Evolutionary conservation across 371 early-diverging fungal genomes (phyloP).

Genomic region (Mortierella sp.): DNA sequence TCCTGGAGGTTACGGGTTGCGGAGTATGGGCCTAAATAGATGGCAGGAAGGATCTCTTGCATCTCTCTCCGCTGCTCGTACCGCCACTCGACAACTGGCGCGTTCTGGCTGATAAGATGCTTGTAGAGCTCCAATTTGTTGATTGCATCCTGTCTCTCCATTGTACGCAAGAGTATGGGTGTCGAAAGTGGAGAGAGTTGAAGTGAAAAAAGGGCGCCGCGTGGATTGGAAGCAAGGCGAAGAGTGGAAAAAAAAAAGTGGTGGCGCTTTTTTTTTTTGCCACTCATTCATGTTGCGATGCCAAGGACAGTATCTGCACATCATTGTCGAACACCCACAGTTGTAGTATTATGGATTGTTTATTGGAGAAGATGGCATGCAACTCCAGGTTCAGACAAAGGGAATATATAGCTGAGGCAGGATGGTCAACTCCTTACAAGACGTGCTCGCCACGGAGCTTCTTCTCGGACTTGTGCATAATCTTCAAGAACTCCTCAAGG

Average conservation of each 20-base stretch:
- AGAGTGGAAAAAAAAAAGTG: too few relatives aligned
- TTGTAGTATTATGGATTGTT: too few relatives aligned
- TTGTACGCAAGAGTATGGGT: not conserved
- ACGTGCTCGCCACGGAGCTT: slow-evolving; percentile 55
- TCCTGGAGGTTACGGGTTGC: slow-evolving; percentile 67
- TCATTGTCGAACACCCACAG: too few relatives aligned
- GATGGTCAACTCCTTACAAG: too few relatives aligned
- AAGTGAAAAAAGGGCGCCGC: too few relatives aligned
- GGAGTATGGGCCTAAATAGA: slow-evolving; percentile 85
- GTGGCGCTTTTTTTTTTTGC: too few relatives aligned
- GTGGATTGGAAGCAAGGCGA: too few relatives aligned
- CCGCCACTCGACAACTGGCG: slow-evolving; percentile 67
- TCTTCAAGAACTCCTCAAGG: slow-evolving; percentile 56
- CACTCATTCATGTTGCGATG: too few relatives aligned
- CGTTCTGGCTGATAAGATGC: slow-evolving; percentile 44
- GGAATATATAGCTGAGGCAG: too few relatives aligned
- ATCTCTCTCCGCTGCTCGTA: slow-evolving; percentile 87
- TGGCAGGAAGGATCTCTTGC: slow-evolving; percentile 82
- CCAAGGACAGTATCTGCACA: too few relatives aligned
- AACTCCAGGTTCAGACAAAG: too few relatives aligned
- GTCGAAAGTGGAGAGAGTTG: not conserved
- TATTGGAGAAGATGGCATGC: too few relatives aligned
- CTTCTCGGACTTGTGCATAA: slow-evolving; percentile 55
- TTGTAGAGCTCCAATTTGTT: slow-evolving; percentile 28
- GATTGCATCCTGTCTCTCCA: slow-evolving; percentile 2